Base-by-base conservation (phyloP, 78 protist species). In the Tieghemostelium lacteum region DNA sequence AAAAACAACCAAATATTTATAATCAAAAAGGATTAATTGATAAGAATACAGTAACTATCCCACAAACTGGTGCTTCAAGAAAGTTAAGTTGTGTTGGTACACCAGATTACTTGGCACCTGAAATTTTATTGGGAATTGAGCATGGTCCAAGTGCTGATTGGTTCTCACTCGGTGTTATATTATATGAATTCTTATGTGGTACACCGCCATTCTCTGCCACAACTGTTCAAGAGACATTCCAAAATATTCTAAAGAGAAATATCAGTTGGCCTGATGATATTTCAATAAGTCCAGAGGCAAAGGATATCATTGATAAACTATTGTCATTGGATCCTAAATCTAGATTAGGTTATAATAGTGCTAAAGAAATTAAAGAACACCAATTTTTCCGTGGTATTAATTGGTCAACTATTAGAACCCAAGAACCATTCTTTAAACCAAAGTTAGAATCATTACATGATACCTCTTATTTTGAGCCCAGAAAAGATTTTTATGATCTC, bases 41-140 rank as follows among this genome's bases (percentile, higher is more conserved):
- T 63, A 36, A 12, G 37, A 66, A 75, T 33, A 75, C 37, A 17
- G 72, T 19, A 17, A 61, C 4, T 33, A 16, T 6, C 39, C 60
- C 20, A 16, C 87, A 33, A 22, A 91, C 45, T 1, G 20, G 33
- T 62, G n/a, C n/a, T n/a, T n/a, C n/a, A n/a, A 62, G 94, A 78
- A 91, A 78, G 28, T 55, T 83, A 54, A 67, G 85, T 28, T 77
- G 94, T 36, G 86, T 94, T 31, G 99, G 99, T n/a, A 98, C 99
- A 12, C 99, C 99, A 5, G 99, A 98, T 71, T 97, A 98, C 78
- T 52, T 98, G 37, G 97, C 99, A 10, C 99, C 99, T 0, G 99
- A 98, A 86, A 92, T 97, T 20, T 70, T 98, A 8, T 73, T 73
- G 31, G 98, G 98, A 1, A 45, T n/a, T 31, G 92, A 86, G 1